phyloP scores from a whole-genome alignment of 805 yeast species.

The Lachancea dasiensis region DNA sequence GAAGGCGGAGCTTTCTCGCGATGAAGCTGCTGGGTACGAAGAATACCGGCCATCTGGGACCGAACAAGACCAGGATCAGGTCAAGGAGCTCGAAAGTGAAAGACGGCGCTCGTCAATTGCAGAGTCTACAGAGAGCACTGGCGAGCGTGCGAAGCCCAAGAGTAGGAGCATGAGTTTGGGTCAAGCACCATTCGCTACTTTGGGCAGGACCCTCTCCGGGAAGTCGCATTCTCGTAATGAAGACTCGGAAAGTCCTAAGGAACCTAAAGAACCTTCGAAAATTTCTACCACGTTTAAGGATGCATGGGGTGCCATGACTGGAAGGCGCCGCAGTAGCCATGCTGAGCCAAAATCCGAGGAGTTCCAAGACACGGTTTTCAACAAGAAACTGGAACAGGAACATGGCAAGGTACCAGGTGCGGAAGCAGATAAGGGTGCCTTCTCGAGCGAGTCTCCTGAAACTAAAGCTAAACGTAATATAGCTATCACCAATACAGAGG shows the following conservation, averaged over 20 bases:
- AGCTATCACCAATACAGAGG: slow-evolving; percentile 1
- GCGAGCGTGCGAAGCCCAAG: slow-evolving; percentile 1
- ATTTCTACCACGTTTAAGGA: slow-evolving; percentile 4
- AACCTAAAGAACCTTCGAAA: slow-evolving; percentile 2
- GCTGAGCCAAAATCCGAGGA: slow-evolving; percentile 1
- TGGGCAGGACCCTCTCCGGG: slow-evolving; percentile 5
- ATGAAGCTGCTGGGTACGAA: slow-evolving; percentile 7
- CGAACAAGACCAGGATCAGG: background rate
- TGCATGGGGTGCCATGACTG: slow-evolving; percentile 8
- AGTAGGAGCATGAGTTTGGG: slow-evolving; percentile 10
- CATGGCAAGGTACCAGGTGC: too few relatives aligned
- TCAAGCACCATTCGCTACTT: slow-evolving; percentile 1
- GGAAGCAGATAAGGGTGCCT: background rate
- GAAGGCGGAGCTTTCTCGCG: background rate
- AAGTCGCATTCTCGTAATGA: slow-evolving; percentile 1
- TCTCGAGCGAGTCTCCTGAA: background rate
- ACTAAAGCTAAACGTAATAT: background rate
- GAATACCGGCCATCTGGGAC: slow-evolving; percentile 5
- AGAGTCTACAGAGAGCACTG: background rate
- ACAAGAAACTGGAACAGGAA: background rate
- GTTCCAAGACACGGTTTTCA: background rate
- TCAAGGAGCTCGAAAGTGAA: background rate
- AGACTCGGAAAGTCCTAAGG: slow-evolving; percentile 1
- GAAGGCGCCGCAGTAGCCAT: slow-evolving; percentile 6
- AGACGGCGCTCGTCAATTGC: slow-evolving; percentile 8